Base-by-base conservation (phyloP, 2,329 filamentous ascomycete genomes). In the Phialocephala subalpina region DNA sequence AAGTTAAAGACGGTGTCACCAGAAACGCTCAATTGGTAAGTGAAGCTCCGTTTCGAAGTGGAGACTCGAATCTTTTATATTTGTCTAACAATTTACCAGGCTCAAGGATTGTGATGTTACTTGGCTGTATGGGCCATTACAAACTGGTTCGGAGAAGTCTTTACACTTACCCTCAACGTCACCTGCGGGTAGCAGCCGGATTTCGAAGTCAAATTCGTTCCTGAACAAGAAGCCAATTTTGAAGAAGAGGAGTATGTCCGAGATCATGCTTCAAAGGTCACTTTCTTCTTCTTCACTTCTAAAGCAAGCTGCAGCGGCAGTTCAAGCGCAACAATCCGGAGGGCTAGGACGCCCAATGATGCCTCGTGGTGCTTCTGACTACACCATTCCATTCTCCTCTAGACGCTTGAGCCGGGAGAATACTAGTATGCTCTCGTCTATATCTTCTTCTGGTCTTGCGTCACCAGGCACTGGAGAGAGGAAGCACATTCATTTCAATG, bases 41-140 rank as follows among this genome's bases (percentile, higher is more conserved):
- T 83, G 38, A 6, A 49, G n/a, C n/a, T 7, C 45, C n/a, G n/a
- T n/a, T n/a, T n/a, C n/a, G 6, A 49, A 49, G n/a, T 12, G 45
- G 45, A 22, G 3, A 11, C n/a, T 55, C 25, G 7, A 18, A n/a
- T 2, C 1, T 22, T 75, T 80, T 73, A 82, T 74, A 52, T 47
- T 56, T 38, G 20, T 74, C 59, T 65, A 59, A 67, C 47, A 29
- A 16, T n/a, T 25, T 36, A 2, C 6, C 27, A 97, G 94, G 94
- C 84, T 97, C 67, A 99, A 98, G 78, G 96, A 98, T 74, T 96
- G 92, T 77, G 95, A 99, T 78, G 94, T 97, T 36, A 97, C 95
- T 55, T 99, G 95, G 96, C 84, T 99, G 0, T 99, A 98, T 75
- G 96, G 96, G 0, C 96, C 96, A 14, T 80, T 97, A 58, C 95